Percentiles rank a stretch among this genome's conserved stretches.
Evolutionary conservation across 192 early-diverging fungal species (phyloP).

Genomic region (Kappamyces sp.): DNA sequence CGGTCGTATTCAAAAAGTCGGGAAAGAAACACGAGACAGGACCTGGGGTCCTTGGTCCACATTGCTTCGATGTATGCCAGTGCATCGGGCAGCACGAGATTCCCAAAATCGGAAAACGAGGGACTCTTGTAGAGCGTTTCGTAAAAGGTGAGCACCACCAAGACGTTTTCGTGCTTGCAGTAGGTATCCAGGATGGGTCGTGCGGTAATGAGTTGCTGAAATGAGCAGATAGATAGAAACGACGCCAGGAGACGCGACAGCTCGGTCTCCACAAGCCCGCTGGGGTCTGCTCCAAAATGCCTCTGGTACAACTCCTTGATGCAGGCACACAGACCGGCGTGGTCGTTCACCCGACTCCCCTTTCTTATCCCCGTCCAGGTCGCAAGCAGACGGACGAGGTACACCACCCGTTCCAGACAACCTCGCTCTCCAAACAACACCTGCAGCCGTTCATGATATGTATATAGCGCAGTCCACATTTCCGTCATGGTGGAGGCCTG

Average conservation of each 20-base stretch:
- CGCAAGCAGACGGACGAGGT: slow-evolving; percentile 1
- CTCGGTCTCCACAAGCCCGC: too few relatives aligned
- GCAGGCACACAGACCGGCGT: neutral
- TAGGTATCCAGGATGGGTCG: too few relatives aligned
- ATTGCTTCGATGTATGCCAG: slow-evolving; percentile 12
- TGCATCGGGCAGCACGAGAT: slow-evolving; percentile 4
- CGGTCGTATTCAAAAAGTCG: slow-evolving; percentile 12
- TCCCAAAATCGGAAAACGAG: slow-evolving; percentile 9
- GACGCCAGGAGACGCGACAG: too few relatives aligned
- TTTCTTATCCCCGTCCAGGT: slow-evolving; percentile 21
- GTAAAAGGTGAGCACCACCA: neutral
- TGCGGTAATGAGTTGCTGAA: too few relatives aligned
- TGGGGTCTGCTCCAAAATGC: too few relatives aligned
- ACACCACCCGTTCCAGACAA: slow-evolving; percentile 4
- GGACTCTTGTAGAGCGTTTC: neutral
- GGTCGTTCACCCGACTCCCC: slow-evolving; percentile 19
- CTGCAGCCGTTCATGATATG: slow-evolving; percentile 3
- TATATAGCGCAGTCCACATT: neutral
- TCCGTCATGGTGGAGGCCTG: neutral
- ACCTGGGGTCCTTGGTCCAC: slow-evolving; percentile 1
- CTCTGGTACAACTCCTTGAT: too few relatives aligned
- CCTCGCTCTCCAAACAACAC: slow-evolving; percentile 3
- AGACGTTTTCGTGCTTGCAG: neutral
- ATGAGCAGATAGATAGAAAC: too few relatives aligned
- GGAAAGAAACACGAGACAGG: slow-evolving; percentile 14